Base-by-base conservation (phyloP, 78 protist species). In the Protostelium mycophagum region DNA sequence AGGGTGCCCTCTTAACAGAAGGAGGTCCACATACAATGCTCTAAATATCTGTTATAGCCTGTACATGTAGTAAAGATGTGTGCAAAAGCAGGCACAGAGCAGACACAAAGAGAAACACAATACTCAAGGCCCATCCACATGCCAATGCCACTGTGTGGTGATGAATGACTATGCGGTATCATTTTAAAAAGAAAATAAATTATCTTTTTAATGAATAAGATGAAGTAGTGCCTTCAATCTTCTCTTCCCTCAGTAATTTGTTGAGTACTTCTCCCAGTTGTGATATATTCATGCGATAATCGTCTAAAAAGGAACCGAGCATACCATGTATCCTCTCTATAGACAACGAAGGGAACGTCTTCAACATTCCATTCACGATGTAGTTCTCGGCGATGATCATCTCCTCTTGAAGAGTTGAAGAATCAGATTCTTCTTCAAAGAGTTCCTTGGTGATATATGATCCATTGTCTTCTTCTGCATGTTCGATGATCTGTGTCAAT, bases 331-430 rank as follows among this genome's bases (percentile, higher is more conserved):
- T 94, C 35, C 91, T 88, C 34, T 94, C 96, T 37, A 88, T 85
- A 0, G 97, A 91, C 1, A 96, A 38, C 0, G 92, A 0, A 38
- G 84, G 89, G 34, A 96, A 89, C 36, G 94, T 96, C 31, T 83
- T 88, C 0, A 96, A 91, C 97, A 96, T 96, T 63, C 94, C 95
- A 85, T 85, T 85, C 35, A 5, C 5, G 73, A 96, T 85, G 38
- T 86, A 96, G 85, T 83, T 89, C 83, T 93, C 90, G 35, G 84
- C 28, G 0, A 89, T 90, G 1, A 84, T 63, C 89, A 87, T 35
- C 38, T 93, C 90, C 36, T 87, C 91, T 23, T 38, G 94, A 85
- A 84, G 84, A 73, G 93, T 91, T 88, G 85, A 83, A 0, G 25
- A 86, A 9, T 83, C 83, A 0, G 88, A 83, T 36, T 90, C 38